Evolutionary conservation across 2,329 filamentous ascomycete species (phyloP), one percentile per base, ranked within the genome.

Genomic region (Alternaria sp.): DNA sequence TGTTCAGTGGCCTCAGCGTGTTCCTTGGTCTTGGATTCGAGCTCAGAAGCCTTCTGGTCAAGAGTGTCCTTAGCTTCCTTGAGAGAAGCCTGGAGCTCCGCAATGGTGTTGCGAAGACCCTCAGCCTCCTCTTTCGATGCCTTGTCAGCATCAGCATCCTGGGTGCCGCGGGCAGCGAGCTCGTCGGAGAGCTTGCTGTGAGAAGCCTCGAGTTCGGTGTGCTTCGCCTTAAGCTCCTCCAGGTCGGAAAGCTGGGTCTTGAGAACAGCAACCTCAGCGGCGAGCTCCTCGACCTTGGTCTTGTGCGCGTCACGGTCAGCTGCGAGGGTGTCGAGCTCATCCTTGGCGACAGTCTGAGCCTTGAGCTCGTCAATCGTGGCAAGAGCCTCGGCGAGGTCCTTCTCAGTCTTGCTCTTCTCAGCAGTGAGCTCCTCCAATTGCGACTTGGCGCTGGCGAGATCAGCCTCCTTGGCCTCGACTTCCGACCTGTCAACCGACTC

Each of bases 391-490:
- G 66, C 63, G 20, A 72, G 63, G 11, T 62, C 59, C n/a, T 64
- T 65, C 36, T 73, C 71, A 10, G 55, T 56, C 40, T 41, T 52
- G 45, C 38, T 55, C 54, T 64, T 67, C 5, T 65, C 59, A 25
- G 59, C 50, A 7, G 64, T 60, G 8, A 68, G 56, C 36, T 64
- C 48, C 40, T 72, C 65, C 18, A 71, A 57, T 53, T 69, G 69
- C 45, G 64, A 59, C 50, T 65, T 63, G 34, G 63, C 68, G 51
- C 66, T 62, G 18, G 59, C 59, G 30, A 73, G 61, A 16, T 74
- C 69, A 50, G 59, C 62, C 25, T 74, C 68, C 65, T 78, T 78
- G 20, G 71, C 66, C 38, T 75, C 71, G 18, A 76, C 36, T 12
- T 74, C 72, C 38, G 53, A 60, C 48, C 69, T 70, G 36, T 70